Percentiles rank a stretch among this genome's conserved stretches.
Conservation (phyloP, 2,329 filamentous ascomycete genomes). For the Acrodontium crateriforme region DNA sequence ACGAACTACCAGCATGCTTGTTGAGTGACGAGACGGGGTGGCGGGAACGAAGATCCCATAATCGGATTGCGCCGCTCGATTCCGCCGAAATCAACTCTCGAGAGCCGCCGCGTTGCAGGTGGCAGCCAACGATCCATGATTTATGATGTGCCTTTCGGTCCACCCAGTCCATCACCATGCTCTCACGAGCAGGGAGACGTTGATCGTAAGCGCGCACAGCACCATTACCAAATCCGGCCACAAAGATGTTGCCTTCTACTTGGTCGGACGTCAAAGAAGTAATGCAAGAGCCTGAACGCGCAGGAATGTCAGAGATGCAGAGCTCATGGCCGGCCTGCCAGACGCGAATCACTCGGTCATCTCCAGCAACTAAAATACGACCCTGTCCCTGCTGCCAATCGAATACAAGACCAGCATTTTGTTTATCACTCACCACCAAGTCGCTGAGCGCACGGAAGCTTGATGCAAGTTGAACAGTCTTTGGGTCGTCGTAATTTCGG, state of each 20-base stretch:
- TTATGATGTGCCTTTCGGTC: constrained; percentile 85
- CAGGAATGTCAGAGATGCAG: constrained; percentile 84
- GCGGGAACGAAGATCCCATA: constrained; percentile 82
- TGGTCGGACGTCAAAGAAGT: constrained; percentile 94
- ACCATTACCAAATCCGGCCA: constrained; percentile 91
- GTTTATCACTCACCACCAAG: constrained; percentile 72
- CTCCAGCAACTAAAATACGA: constrained; percentile 85
- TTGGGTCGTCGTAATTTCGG: constrained; percentile 71
- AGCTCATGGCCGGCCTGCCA: constrained; percentile 94
- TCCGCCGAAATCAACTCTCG: constrained; percentile 83
- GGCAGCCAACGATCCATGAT: constrained; percentile 90
- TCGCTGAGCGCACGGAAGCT: constrained; percentile 87
- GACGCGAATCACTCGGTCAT: constrained; percentile 86
- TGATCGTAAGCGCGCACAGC: constrained; percentile 91
- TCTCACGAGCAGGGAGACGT: constrained; percentile 68
- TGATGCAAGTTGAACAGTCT: constrained; percentile 70
- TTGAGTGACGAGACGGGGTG: constrained; percentile 20
- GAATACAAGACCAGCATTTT: constrained; percentile 90
- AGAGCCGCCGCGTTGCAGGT: constrained; percentile 91
- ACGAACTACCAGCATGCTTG: too few relatives aligned
- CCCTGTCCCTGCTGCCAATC: constrained; percentile 99
- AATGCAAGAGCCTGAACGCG: constrained; percentile 86
- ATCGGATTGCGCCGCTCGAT: constrained; percentile 79
- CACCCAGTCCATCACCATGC: constrained; percentile 95
- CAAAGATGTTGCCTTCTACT: constrained; percentile 91